Percentiles rank a stretch among this genome's conserved stretches.
Conservation (phyloP, 2,329 filamentous ascomycete species). For the Oidium heveae region DNA sequence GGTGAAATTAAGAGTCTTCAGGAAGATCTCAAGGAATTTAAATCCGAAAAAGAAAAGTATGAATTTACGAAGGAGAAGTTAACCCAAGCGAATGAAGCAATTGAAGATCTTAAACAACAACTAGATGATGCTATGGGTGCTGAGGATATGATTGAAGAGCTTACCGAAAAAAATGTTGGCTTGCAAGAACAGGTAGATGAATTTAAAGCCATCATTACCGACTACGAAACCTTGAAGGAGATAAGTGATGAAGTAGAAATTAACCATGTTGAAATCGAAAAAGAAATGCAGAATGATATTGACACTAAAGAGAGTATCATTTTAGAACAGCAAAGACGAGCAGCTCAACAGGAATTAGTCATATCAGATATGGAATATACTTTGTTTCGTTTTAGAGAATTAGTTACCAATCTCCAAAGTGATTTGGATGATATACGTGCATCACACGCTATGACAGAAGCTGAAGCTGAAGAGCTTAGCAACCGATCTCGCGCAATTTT, state of each 20-base stretch:
- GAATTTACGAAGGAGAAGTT: conserved; percentile 48
- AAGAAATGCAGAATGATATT: conserved; percentile 81
- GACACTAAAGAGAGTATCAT: conserved; percentile 71
- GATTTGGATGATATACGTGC: conserved; percentile 83
- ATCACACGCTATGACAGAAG: conserved; percentile 76
- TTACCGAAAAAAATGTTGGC: conserved; percentile 66
- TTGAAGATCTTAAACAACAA: conserved; percentile 73
- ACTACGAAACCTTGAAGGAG: conserved; percentile 73
- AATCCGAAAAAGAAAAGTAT: conserved; percentile 40
- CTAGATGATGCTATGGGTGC: conserved; percentile 70
- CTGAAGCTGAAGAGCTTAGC: conserved; percentile 73
- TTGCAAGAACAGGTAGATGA: conserved; percentile 67
- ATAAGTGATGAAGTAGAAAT: conserved; percentile 85
- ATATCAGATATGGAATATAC: conserved; percentile 82
- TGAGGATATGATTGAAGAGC: conserved; percentile 82
- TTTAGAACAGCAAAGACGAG: conserved; percentile 51
- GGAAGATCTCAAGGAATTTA: conserved; percentile 44
- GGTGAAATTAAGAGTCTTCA: conserved; percentile 51
- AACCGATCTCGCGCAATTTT: conserved; percentile 81
- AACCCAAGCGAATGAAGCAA: conserved; percentile 41
- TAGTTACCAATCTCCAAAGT: conserved; percentile 62
- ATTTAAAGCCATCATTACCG: conserved; percentile 56
- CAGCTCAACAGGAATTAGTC: conserved; percentile 50
- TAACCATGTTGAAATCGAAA: conserved; percentile 80
- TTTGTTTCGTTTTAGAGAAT: conserved; percentile 62